phyloP scores from a whole-genome alignment of 768 basidiomycete genomes.

The Porpolomopsis calyptriformis region DNA sequence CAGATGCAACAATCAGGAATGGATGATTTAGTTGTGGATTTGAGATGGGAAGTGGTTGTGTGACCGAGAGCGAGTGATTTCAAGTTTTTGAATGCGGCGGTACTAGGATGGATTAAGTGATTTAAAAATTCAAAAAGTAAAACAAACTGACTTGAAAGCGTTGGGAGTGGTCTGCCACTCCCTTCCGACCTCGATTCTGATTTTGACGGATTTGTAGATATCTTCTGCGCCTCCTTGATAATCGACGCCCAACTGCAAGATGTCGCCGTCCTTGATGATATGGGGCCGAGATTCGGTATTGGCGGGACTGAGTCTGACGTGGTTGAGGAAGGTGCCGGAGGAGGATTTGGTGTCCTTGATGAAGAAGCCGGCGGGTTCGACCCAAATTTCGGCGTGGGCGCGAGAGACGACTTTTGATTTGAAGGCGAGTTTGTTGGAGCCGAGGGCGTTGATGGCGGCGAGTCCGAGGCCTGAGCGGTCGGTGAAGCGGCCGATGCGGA shows the following conservation, averaged over 20 bases:
- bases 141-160: slow-evolving; percentile 70
- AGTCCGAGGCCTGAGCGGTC: slow-evolving; percentile 66
- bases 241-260: slow-evolving; percentile 91
- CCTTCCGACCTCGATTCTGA: slow-evolving; percentile 76
- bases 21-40: slow-evolving; percentile 23
- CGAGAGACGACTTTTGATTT: slow-evolving; percentile 91
- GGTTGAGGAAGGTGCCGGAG: slow-evolving; percentile 92
- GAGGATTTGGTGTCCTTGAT: slow-evolving; percentile 85
- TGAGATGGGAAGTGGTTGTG: slow-evolving; percentile 13
- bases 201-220: slow-evolving; percentile 95
- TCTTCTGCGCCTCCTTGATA: slow-evolving; percentile 97
- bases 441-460: slow-evolving; percentile 54
- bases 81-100: slow-evolving; percentile 66
- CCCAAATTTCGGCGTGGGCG: slow-evolving; percentile 92
- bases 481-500: slow-evolving; percentile 92
- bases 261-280: slow-evolving; percentile 84
- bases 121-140: not conserved
- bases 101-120: slow-evolving; percentile 31
- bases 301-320: slow-evolving; percentile 77
- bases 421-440: slow-evolving; percentile 84
- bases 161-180: slow-evolving; percentile 88
- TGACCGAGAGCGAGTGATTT: slow-evolving; percentile 44
- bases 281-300: slow-evolving; percentile 70
- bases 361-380: slow-evolving; percentile 65
- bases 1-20: slow-evolving; percentile 93